Evolutionary conservation across 306 rosid genomes (phyloP), one percentile per base, ranked within the genome.

Genomic region (Acacia crassicarpa): DNA sequence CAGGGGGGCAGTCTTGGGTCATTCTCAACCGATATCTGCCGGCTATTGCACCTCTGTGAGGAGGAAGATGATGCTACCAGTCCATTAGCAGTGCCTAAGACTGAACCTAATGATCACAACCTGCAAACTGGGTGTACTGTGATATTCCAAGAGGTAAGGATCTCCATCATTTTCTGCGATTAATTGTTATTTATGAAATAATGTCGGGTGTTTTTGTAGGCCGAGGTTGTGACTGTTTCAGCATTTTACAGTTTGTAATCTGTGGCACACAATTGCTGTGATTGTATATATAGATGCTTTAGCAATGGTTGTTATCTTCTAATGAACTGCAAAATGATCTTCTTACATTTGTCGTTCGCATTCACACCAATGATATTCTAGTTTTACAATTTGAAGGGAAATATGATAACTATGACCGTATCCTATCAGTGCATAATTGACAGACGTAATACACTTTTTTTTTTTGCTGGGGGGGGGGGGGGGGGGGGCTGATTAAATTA

Each of bases 61-160:
- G 97, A 93, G 93, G 97, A 93, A 75, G 97, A 93, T 83, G 97
- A 93, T 84, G 97, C 97, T 61, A 88, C 89, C 78, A 93, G 97
- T 84, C 91, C 93, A 35, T 87, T 93, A 87, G 95, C 92, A 66
- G 94, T 91, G 27, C 94, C 94, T 2, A 93, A 93, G 78, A 88
- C 89, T 5, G 97, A 93, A 88, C 97, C 97, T 19, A 90, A 83
- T 40, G 91, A 91, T 75, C 97, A 85, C 22, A 80, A 48, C 51
- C 81, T 89, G 85, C 93, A 87, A 72, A 82, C 84, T 66, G 91
- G 89, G 84, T 90, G 81, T 63, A 80, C 85, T 69, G 66, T 83
- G 82, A 79, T 79, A 56, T 82, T 84, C 40, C 91, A 80, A 40
- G 95, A 91, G 90, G 97, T 89, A 56, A 75, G 80, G 45, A 11